These are phyloP conservation scores for Gonapodya prolifera DNA, from an alignment of 192 early-diverging fungal genomes.

Conservation along the genomic window DNA sequence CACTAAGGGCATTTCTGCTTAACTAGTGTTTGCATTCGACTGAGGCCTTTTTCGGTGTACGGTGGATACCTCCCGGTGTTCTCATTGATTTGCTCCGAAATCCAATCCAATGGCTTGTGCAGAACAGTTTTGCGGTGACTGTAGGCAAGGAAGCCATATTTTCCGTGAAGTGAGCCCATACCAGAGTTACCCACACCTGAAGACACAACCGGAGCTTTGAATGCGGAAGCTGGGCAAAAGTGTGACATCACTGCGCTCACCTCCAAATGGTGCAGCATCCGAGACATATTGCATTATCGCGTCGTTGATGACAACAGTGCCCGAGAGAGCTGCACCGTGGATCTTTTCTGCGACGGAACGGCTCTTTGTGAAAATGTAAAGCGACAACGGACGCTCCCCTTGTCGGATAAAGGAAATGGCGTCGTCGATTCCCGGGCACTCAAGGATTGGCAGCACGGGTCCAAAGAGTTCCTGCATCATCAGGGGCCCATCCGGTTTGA, in stretches of 20 bases:
- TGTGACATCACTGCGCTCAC: neutral
- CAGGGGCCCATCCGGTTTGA: conserved; percentile 24
- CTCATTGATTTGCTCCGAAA: neutral
- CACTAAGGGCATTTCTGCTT: neutral
- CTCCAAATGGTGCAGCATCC: conserved; percentile 1
- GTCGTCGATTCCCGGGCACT: conserved; percentile 46
- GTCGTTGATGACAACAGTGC: conserved; percentile 70
- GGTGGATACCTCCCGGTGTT: neutral
- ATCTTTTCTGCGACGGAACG: conserved; percentile 39
- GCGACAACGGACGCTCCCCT: conserved; percentile 60
- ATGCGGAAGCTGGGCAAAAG: neutral
- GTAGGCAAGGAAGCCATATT: conserved; percentile 39
- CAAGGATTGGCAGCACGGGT: conserved; percentile 71
- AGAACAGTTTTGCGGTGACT: neutral
- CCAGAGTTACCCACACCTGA: conserved; percentile 80
- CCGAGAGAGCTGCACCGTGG: conserved; percentile 56
- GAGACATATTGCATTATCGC: conserved; percentile 38
- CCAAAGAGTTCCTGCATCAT: conserved; percentile 44
- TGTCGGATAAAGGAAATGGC: conserved; percentile 48
- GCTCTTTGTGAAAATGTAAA: conserved; percentile 59
- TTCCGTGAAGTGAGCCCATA: conserved; percentile 73
- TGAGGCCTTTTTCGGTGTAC: neutral
- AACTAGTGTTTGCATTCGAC: neutral
- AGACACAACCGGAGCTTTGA: conserved; percentile 34
- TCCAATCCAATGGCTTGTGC: neutral